Percentiles rank a stretch among this genome's conserved stretches.
phyloP scores from a whole-genome alignment of 768 basidiomycete species.

The Suillus subalutaceus region DNA sequence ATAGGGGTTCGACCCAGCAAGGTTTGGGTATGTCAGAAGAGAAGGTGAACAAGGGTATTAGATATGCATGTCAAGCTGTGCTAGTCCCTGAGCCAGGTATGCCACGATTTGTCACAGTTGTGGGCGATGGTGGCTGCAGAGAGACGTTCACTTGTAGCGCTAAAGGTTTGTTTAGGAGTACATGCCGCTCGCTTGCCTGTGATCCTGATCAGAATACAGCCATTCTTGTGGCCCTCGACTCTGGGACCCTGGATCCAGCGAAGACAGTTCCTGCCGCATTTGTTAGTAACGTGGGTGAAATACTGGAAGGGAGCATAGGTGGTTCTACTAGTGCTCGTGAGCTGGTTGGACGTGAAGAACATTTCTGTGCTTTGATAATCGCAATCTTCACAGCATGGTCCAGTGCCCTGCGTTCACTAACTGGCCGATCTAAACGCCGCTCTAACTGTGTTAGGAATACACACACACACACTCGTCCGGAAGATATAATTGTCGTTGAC shows the following conservation, averaged over 20 bases:
- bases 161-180: constrained; percentile 26
- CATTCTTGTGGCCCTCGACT: constrained; percentile 36
- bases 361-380: constrained; percentile 28
- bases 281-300: constrained; percentile 38
- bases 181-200: not conserved
- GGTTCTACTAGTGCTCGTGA: constrained; percentile 55
- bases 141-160: constrained; percentile 57
- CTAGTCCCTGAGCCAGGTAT: constrained; percentile 51
- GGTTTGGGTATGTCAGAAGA: not conserved
- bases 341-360: constrained; percentile 27
- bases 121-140: constrained; percentile 69
- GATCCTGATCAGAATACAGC: constrained; percentile 20
- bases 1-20: not conserved
- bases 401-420: constrained; percentile 14
- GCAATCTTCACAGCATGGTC: constrained; percentile 45
- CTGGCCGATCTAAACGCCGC: constrained; percentile 25
- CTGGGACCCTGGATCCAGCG: constrained; percentile 25
- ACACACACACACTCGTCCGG: constrained; percentile 46
- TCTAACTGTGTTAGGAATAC: constrained; percentile 33
- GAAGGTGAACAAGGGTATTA: constrained; percentile 16
- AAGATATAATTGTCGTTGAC: constrained; percentile 61
- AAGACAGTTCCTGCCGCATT: constrained; percentile 24
- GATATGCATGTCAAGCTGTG: constrained; percentile 43
- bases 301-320: constrained; percentile 53
- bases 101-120: constrained; percentile 60